Evolutionary conservation across 73 alveolate genomes (phyloP).

Genomic region (Paramecium primaurelia): DNA sequence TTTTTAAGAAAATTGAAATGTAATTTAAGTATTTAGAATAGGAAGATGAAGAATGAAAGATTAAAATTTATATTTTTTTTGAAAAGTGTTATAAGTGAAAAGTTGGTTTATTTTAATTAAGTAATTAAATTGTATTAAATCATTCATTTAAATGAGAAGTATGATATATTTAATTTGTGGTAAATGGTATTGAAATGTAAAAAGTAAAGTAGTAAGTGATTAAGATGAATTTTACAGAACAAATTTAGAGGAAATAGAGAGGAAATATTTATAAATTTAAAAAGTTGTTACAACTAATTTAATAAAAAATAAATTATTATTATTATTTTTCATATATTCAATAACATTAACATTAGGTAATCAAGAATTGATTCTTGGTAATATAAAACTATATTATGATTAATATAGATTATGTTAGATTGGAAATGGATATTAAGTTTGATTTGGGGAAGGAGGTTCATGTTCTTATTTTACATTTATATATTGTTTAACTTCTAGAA

Average conservation of each 20-base stretch:
- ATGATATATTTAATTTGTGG: background rate
- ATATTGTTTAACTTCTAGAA: background rate
- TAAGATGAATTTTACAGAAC: background rate
- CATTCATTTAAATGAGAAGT: background rate
- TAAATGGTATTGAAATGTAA: background rate
- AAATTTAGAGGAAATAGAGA: background rate
- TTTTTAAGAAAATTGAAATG: background rate
- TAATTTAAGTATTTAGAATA: background rate
- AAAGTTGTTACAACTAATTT: slow-evolving; percentile 2
- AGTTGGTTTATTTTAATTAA: background rate
- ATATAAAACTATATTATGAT: background rate
- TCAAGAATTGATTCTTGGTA: background rate
- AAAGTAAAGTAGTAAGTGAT: background rate
- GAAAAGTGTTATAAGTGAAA: background rate
- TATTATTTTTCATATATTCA: background rate
- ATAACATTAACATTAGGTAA: background rate
- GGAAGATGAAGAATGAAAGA: background rate
- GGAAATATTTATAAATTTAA: background rate
- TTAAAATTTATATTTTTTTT: background rate
- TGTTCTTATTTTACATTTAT: background rate
- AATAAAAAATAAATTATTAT: background rate
- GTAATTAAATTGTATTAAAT: background rate
- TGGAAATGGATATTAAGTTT: background rate
- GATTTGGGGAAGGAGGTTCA: background rate
- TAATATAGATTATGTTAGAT: background rate